These are phyloP conservation scores for Podaxis carcinomalis DNA, from an alignment of 768 basidiomycete species.

Conservation along the genomic window DNA sequence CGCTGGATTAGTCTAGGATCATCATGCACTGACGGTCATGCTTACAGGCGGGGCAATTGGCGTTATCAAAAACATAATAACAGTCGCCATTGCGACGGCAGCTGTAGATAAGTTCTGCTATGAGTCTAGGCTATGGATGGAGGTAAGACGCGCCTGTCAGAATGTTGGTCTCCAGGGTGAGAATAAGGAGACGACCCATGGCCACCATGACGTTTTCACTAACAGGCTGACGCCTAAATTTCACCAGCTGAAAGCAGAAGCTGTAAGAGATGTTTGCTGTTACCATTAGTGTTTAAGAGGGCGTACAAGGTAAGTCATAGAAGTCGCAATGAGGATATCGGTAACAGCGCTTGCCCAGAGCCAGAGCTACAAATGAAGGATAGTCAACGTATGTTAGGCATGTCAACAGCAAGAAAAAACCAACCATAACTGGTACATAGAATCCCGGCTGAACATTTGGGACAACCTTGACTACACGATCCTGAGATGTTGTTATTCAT, in stretches of 20 bases:
- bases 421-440: not conserved
- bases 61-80: not conserved
- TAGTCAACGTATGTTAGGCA: not conserved
- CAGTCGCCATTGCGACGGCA: not conserved
- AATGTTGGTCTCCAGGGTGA: constrained; percentile 1
- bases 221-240: not conserved
- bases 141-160: not conserved
- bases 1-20: not conserved
- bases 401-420: not conserved
- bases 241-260: not conserved
- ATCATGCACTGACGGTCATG: not conserved
- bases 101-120: not conserved
- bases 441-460: not conserved
- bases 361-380: not conserved
- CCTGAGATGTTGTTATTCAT: not conserved
- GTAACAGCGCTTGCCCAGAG: not conserved
- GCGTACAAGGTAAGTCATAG: constrained; percentile 5
- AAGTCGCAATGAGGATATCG: not conserved
- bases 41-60: constrained; percentile 5
- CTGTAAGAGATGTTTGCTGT: not conserved
- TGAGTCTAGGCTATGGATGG: not conserved
- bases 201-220: not conserved
- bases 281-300: not conserved
- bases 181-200: not conserved
- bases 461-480: not conserved